These are phyloP conservation scores for Leccinellum rugosiceps DNA, from an alignment of 768 basidiomycete genomes.

Conservation along the genomic window DNA sequence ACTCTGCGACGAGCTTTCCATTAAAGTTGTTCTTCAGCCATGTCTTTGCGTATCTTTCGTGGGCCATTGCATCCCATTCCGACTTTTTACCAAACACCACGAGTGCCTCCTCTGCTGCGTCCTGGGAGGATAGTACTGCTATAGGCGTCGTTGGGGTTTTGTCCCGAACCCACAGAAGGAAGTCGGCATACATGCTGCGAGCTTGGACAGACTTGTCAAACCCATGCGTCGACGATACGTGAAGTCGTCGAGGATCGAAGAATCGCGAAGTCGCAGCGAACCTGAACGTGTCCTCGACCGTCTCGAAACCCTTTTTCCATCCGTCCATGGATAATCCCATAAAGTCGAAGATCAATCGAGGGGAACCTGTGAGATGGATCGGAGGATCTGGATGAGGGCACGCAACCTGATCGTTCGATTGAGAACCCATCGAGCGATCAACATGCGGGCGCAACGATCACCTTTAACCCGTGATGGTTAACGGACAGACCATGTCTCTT, in stretches of 20 bases:
- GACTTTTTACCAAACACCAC: constrained; percentile 49
- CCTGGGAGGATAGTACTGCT: constrained; percentile 13
- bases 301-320: constrained; percentile 53
- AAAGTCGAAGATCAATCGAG: constrained; percentile 51
- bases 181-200: constrained; percentile 59
- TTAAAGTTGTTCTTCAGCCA: constrained; percentile 46
- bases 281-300: constrained; percentile 50
- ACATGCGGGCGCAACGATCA: constrained; percentile 19
- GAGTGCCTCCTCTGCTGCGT: constrained; percentile 45
- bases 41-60: constrained; percentile 24
- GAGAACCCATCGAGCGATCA: neutral
- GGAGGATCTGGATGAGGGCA: constrained; percentile 34
- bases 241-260: constrained; percentile 44
- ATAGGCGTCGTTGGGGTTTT: constrained; percentile 11
- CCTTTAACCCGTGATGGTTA: constrained; percentile 58
- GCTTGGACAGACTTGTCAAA: constrained; percentile 41
- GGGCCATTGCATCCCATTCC: constrained; percentile 40
- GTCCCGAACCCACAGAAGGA: constrained; percentile 47
- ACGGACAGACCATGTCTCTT: constrained; percentile 49
- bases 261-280: constrained; percentile 57
- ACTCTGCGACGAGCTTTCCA: constrained; percentile 50
- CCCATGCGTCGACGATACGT: constrained; percentile 32
- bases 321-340: constrained; percentile 52
- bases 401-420: constrained; percentile 27
- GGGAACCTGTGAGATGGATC: constrained; percentile 48